phyloP scores from a whole-genome alignment of 495 filamentous ascomycete genomes.

The Tuber borchii region DNA sequence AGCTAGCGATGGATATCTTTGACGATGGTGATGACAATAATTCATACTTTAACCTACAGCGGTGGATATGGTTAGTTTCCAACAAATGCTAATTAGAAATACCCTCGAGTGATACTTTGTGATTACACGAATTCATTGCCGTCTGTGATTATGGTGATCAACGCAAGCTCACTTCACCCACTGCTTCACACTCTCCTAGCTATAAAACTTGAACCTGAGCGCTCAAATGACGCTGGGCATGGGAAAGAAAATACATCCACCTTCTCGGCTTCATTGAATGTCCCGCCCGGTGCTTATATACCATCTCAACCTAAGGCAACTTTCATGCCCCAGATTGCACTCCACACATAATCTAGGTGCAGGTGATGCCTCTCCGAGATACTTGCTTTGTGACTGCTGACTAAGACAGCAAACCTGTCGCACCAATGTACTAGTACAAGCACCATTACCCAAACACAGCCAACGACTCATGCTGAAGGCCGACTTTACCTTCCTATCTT shows the following conservation, averaged over 20 bases:
- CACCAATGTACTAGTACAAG: neutral
- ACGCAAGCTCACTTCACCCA: neutral
- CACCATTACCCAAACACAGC: neutral
- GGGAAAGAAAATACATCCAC: neutral
- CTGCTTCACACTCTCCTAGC: neutral
- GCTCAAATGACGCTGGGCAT: neutral
- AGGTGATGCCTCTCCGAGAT: neutral
- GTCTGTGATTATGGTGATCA: neutral
- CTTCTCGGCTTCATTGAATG: neutral
- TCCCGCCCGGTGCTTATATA: neutral
- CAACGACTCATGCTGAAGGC: neutral
- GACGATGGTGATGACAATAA: neutral
- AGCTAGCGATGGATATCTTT: neutral
- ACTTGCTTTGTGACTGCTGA: neutral
- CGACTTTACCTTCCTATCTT: neutral
- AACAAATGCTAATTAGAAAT: neutral
- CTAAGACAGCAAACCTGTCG: neutral
- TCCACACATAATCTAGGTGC: neutral
- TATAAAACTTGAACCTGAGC: neutral
- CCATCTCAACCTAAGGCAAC: neutral
- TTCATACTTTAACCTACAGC: neutral
- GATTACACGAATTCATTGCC: neutral
- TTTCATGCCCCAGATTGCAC: neutral
- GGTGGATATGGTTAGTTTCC: neutral
- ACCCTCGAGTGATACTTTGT: neutral